Evolutionary conservation across 805 yeast species (phyloP).

Genomic region (Pichia californica): DNA sequence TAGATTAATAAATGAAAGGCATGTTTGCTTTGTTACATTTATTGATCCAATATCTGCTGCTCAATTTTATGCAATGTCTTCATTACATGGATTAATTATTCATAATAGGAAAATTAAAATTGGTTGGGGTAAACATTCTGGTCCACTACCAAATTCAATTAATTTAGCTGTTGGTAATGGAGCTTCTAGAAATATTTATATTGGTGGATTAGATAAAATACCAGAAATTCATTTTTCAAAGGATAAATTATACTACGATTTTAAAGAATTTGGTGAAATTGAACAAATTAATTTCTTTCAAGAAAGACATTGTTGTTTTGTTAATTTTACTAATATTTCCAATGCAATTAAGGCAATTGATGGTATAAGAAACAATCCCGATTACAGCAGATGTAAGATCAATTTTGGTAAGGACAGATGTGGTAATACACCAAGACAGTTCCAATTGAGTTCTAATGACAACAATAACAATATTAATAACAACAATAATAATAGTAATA

Average conservation of each 20-base stretch:
- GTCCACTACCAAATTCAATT: constrained; percentile 81
- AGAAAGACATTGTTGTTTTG: constrained; percentile 83
- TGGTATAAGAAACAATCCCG: constrained; percentile 72
- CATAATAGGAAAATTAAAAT: constrained; percentile 83
- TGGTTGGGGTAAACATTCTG: constrained; percentile 98
- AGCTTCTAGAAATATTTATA: constrained; percentile 87
- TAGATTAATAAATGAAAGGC: constrained; percentile 74
- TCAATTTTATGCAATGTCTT: constrained; percentile 92
- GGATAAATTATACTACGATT: constrained; percentile 60
- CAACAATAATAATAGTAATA: constrained; percentile 5
- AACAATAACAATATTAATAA: neutral
- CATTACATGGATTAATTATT: constrained; percentile 79
- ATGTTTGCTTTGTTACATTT: constrained; percentile 90
- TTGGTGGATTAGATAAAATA: constrained; percentile 48
- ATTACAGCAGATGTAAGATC: constrained; percentile 66
- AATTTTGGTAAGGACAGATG: constrained; percentile 94
- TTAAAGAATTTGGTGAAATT: constrained; percentile 82
- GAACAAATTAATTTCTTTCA: constrained; percentile 88
- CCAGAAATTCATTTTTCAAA: constrained; percentile 25
- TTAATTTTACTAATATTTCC: constrained; percentile 85
- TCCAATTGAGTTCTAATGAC: constrained; percentile 20
- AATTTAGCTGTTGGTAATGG: constrained; percentile 89
- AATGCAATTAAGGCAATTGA: constrained; percentile 90
- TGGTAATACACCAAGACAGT: constrained; percentile 87
- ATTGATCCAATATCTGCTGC: constrained; percentile 97